Percentiles rank a stretch among this genome's conserved stretches.
phyloP scores from a whole-genome alignment of 1,284 basidiomycete species.

The Sporisorium reilianum region DNA sequence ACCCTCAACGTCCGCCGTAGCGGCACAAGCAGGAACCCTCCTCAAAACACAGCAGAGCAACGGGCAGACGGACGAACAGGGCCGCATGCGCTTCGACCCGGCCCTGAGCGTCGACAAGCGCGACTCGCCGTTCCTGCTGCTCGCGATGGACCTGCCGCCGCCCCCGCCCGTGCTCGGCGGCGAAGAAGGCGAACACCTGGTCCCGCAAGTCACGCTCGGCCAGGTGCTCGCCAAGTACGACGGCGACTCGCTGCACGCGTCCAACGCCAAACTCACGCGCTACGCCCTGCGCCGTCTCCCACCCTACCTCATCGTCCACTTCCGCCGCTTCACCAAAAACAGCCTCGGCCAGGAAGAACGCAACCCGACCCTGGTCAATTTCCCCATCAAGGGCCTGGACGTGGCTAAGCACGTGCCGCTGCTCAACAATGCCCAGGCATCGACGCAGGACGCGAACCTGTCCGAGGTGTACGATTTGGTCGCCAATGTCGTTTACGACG shows the following conservation, averaged over 20 bases:
- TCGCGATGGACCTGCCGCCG: conserved; percentile 89
- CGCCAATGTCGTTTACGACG: conserved; percentile 94
- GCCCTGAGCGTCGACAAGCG: conserved; percentile 81
- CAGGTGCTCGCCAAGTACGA: conserved; percentile 96
- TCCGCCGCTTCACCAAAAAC: conserved; percentile 98
- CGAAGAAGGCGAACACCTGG: conserved; percentile 87
- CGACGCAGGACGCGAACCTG: conserved; percentile 65
- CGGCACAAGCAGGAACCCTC: conserved; percentile 15
- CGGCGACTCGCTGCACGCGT: conserved; percentile 72
- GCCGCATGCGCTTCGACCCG: conserved; percentile 59
- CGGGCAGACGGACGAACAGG: conserved; percentile 59
- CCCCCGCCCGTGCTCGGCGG: conserved; percentile 95
- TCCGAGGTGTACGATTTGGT: conserved; percentile 90
- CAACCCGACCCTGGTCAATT: conserved; percentile 98
- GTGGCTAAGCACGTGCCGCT: conserved; percentile 26
- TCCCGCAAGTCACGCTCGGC: conserved; percentile 93
- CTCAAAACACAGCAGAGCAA: conserved; percentile 9
- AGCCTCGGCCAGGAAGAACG: conserved; percentile 93
- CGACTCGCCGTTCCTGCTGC: conserved; percentile 90
- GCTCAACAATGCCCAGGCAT: conserved; percentile 68
- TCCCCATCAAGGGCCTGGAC: conserved; percentile 85
- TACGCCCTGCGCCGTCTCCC: conserved; percentile 90
- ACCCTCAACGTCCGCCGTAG: neutral
- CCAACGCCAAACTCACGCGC: conserved; percentile 72
- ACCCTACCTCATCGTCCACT: conserved; percentile 92